Base-by-base conservation (phyloP, 2,329 filamentous ascomycete genomes). In the Calonectria honghensis region DNA sequence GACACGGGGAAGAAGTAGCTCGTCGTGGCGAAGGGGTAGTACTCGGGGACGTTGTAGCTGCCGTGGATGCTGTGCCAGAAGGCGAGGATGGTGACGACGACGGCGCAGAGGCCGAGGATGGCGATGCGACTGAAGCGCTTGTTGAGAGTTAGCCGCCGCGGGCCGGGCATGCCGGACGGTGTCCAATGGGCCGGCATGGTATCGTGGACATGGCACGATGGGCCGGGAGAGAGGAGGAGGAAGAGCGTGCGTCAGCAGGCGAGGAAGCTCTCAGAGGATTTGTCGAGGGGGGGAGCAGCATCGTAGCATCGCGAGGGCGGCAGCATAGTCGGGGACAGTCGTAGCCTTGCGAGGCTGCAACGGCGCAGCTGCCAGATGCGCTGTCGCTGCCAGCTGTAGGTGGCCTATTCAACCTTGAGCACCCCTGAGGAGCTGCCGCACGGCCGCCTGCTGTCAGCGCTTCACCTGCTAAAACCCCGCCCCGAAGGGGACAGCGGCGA, bases 91-190 rank as follows among this genome's bases (percentile, higher is more conserved):
- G 70, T 68, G 73, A 82, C 72, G 71, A 80, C 13, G 67, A 81
- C 27, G 69, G 80, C 77, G 67, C 76, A 74, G 5, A 79, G 69
- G 31, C 77, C 76, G 52, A 76, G 66, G 71, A 82, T 72, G 72
- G 78, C 73, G 74, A 83, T 80, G 78, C 82, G 82, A 75, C 79
- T 79, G 75, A 84, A 77, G 68, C 82, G 81, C 73, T 81, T 83
- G 79, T 83, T 84, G 50, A 83, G 75, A 77, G 78, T 79, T 71
- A 81, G 59, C 76, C 79, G 78, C 74, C 79, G 77, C 57, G 74
- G 45, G 67, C 68, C 64, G 51, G 72, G 70, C 68, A 69, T 68
- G 78, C 80, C 72, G 71, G 79, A 78, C 52, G 79, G 79, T 68
- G 78, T 80, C 77, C 78, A 80, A 73, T 71, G 72, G 69, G 76